Percentiles rank a stretch among this genome's conserved stretches.
Conservation (phyloP, 2,329 filamentous ascomycete genomes). For the Ceratocystis papillata region DNA sequence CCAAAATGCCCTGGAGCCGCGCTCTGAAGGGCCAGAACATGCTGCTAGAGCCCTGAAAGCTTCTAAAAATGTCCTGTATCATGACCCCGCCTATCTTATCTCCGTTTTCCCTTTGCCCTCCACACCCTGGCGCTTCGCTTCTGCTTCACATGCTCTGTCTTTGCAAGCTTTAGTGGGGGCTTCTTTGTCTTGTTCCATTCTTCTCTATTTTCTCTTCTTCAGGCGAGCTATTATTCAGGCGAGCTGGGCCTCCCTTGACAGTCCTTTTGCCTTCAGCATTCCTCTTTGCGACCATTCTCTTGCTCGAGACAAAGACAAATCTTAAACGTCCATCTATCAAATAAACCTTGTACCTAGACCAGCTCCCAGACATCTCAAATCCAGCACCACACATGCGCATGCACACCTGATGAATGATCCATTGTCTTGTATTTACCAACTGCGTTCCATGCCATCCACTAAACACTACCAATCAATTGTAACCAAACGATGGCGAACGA, state of each 20-base stretch:
- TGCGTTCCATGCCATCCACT: background rate
- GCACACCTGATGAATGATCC: no score
- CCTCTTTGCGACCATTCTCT: no score
- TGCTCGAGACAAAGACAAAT: background rate
- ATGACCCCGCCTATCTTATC: background rate
- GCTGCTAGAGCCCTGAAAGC: no score
- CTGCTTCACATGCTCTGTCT: no score
- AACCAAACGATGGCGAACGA: background rate
- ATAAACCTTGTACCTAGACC: background rate
- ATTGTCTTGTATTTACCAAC: background rate
- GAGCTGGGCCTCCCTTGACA: background rate
- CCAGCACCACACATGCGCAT: no score
- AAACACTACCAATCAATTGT: background rate
- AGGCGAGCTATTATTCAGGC: no score
- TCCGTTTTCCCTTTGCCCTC: background rate
- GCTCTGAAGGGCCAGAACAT: background rate
- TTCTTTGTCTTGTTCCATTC: constrained; percentile 5
- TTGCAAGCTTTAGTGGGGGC: background rate
- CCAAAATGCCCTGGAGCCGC: background rate
- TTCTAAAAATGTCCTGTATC: background rate
- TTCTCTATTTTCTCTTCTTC: constrained; percentile 2
- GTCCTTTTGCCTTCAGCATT: no score
- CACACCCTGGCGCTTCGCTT: background rate
- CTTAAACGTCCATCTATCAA: background rate
- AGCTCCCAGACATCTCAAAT: no score